Base-by-base conservation (phyloP, 805 yeast genomes). In the Candida rishiriensis region DNA sequence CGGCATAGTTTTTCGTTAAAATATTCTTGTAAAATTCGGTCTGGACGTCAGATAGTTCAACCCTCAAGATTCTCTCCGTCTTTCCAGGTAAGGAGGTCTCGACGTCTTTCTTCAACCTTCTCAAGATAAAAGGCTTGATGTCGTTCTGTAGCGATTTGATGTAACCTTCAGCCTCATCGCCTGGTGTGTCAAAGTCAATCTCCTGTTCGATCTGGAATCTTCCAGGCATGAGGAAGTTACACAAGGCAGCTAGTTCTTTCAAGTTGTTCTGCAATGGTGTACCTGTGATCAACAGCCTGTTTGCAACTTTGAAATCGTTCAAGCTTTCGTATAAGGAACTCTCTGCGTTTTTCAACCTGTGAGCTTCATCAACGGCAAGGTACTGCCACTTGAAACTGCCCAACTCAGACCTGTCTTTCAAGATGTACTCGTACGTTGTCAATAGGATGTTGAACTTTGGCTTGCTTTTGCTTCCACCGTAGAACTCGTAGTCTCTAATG, bases 311-410 rank as follows among this genome's bases (percentile, higher is more conserved):
- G 70, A 93, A 88, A 51, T 83, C 85, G 55, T 73, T 77, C 46
- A 93, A 72, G 3, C 96, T 83, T 60, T 91, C 98, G 63, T 93
- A 93, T 34, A 93, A 69, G 0, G 98, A 90, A 28, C 93, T 82
- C 62, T 90, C 97, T 0, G 96, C 87, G 61, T 93, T 93, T 56
- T 93, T 93, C 60, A 93, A 73, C 60, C 99, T 77, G 68, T 93
- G 99, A 5, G 99, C 99, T 69, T 93, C 99, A 65, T 93, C 99
- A 21, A 93, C 98, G 2, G 99, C 99, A 53, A 95, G 68, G 61
- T 85, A 93, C 62, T 90, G 97, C 99, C 99, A 93, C 63, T 78
- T 85, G 47, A 93, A 78, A 28, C 78, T 61, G 4, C 97, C 96
- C 41, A 93, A 74, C 48, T 86, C 95, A 18, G 71, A 54, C 36